Evolutionary conservation across 23 red algal species (phyloP), one percentile per base, ranked within the genome.

Genomic region (Gracilaria caudata): DNA sequence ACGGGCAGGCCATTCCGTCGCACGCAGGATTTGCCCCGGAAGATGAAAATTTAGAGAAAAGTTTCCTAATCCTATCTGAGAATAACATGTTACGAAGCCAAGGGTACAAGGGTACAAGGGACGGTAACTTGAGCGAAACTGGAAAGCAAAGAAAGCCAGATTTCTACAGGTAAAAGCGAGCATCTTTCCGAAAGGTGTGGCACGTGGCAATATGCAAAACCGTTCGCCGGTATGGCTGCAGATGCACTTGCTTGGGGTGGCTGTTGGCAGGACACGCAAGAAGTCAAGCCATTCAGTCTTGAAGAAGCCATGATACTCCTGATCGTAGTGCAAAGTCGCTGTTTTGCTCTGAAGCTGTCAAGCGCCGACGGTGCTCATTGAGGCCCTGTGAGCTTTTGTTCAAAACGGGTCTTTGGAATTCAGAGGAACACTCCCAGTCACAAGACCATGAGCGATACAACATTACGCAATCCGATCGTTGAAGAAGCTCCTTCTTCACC

Each of bases 401-500:
- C 61, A 37, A 66, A 29, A 66, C 54, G 0, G 23, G 4, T 36
- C 36, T 66, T 66, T 6, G 61, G 61, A 66, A 36, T 16, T 66
- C 61, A 66, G 61, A 36, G 19, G 10, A 66, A 30, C 30, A 4
- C 1, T 36, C 36, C 29, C 61, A 36, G 28, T 36, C 2, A 2
- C 7, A 33, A 4, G 13, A 30, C 26, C 5, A 86, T 86, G 82
- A 68, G 60, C 38, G 82, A 86, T n/a, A 73, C 82, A 37, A 86
- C 82, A 73, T 17, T 86, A 32, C 82, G 82, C 4, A 73, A 64
- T 55, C 60, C 82, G 33, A 68, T 86, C 30, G 82, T 86, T 55
- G 82, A 86, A 53, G 82, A 86, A 38, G 60, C 82, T 38, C 61
- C 82, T 72, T 86, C 82, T 73, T 86, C 82, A 21, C 82, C 82